Conservation (phyloP, 2,329 filamentous ascomycete species). For the Metarhizium album region DNA sequence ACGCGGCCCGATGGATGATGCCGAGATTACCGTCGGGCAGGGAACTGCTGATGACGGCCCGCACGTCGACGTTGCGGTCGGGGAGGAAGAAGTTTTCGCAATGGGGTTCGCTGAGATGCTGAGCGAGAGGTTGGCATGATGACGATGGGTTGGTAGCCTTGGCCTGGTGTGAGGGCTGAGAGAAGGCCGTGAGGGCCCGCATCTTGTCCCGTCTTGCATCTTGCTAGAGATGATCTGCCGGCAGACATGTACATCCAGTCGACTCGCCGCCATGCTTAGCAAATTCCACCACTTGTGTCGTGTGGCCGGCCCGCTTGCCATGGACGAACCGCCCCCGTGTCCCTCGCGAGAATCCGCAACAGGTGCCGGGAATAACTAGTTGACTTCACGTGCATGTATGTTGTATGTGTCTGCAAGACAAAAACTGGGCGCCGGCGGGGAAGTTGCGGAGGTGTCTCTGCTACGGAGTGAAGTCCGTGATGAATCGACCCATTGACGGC, state of each 20-base stretch:
- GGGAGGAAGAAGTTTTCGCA: conserved; percentile 58
- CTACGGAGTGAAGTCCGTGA: too few relatives aligned
- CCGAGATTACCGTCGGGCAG: conserved; percentile 39
- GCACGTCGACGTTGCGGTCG: conserved; percentile 47
- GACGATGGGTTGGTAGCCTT: too few relatives aligned
- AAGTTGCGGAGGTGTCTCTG: too few relatives aligned
- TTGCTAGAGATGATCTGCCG: neutral
- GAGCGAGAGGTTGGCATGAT: neutral
- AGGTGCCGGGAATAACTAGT: too few relatives aligned
- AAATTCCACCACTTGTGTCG: too few relatives aligned
- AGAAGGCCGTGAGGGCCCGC: too few relatives aligned
- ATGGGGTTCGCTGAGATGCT: conserved; percentile 40
- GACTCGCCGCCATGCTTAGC: too few relatives aligned
- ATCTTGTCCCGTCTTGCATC: neutral
- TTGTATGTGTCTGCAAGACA: too few relatives aligned
- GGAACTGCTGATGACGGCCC: conserved; percentile 51
- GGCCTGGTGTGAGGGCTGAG: neutral
- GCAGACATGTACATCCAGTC: neutral
- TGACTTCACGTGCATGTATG: too few relatives aligned
- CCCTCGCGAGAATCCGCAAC: neutral
- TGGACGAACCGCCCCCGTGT: neutral
- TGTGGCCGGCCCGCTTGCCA: neutral
- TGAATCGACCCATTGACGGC: too few relatives aligned
- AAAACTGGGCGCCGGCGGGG: too few relatives aligned
- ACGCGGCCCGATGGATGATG: conserved; percentile 45